These are phyloP conservation scores for Boletus vermiculosoides DNA, from an alignment of 768 basidiomycete genomes.

Conservation along the genomic window DNA sequence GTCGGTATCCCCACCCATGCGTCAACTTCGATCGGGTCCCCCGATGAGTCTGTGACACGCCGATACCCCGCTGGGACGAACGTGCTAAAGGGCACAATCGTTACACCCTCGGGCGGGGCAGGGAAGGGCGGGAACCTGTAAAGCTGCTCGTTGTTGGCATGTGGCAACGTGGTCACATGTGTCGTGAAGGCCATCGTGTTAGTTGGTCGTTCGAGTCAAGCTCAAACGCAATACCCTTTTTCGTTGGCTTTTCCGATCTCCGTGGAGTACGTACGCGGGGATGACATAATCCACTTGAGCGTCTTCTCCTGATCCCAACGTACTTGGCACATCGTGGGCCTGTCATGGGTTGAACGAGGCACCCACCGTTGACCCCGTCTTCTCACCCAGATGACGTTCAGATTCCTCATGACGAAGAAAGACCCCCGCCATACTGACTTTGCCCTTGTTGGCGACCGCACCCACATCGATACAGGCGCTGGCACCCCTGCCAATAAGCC, in stretches of 20 bases:
- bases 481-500: neutral
- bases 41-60: constrained; percentile 1
- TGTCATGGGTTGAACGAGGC: neutral
- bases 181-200: neutral
- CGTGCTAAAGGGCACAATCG: constrained; percentile 42
- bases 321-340: neutral
- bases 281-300: constrained; percentile 13
- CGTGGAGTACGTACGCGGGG: neutral
- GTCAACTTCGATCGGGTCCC: constrained; percentile 27
- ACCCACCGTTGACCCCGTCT: no score
- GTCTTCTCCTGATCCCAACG: neutral
- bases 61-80: constrained; percentile 34
- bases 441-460: constrained; percentile 3
- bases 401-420: constrained; percentile 22
- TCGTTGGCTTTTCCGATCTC: no score
- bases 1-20: constrained; percentile 23
- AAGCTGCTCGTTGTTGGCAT: neutral
- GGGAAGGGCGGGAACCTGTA: constrained; percentile 51
- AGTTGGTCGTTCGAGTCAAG: neutral
- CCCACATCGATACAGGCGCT: rapidly evolving
- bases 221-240: neutral
- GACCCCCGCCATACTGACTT: constrained; percentile 30
- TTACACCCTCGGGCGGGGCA: constrained; percentile 36
- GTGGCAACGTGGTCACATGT: no score
- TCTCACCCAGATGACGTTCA: constrained; percentile 17